Conservation (phyloP, 768 basidiomycete genomes). For the Rhizopogon salebrosus region DNA sequence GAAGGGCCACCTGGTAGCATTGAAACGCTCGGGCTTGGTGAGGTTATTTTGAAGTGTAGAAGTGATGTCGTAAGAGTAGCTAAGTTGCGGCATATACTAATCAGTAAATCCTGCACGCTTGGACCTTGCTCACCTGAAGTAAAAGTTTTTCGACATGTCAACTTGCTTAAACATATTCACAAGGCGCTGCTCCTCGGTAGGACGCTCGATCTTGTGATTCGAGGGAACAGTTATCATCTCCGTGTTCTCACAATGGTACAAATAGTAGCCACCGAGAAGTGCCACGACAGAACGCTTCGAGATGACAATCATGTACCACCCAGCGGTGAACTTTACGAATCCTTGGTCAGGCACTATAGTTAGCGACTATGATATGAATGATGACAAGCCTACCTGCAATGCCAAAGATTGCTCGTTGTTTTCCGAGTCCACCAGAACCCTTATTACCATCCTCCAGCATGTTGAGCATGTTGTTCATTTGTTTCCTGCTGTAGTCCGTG, state of each 20-base stretch:
- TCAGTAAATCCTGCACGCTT: neutral
- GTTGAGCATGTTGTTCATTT: slow-evolving; percentile 87
- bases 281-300: slow-evolving; percentile 90
- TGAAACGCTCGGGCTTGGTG: slow-evolving; percentile 47
- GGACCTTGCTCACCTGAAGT: slow-evolving; percentile 67
- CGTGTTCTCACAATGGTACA: slow-evolving; percentile 93
- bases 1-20: slow-evolving; percentile 53
- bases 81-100: slow-evolving; percentile 22
- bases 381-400: slow-evolving; percentile 56
- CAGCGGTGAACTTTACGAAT: slow-evolving; percentile 90
- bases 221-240: slow-evolving; percentile 74
- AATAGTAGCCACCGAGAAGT: slow-evolving; percentile 89
- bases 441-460: slow-evolving; percentile 97
- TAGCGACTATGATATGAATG: neutral
- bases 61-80: slow-evolving; percentile 95
- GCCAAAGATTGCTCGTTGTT: slow-evolving; percentile 73
- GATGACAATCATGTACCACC: slow-evolving; percentile 93
- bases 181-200: slow-evolving; percentile 82
- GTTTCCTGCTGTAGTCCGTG: slow-evolving; percentile 79
- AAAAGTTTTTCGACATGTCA: slow-evolving; percentile 98
- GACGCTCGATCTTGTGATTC: slow-evolving; percentile 82
- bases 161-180: slow-evolving; percentile 93
- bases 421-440: slow-evolving; percentile 80
- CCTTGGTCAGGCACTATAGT: slow-evolving; percentile 33
- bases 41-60: slow-evolving; percentile 94